Percentiles rank a stretch among this genome's conserved stretches.
These are phyloP conservation scores for Berberis thunbergii DNA, from an alignment of 164 flowering plant genomes.

Conservation along the genomic window DNA sequence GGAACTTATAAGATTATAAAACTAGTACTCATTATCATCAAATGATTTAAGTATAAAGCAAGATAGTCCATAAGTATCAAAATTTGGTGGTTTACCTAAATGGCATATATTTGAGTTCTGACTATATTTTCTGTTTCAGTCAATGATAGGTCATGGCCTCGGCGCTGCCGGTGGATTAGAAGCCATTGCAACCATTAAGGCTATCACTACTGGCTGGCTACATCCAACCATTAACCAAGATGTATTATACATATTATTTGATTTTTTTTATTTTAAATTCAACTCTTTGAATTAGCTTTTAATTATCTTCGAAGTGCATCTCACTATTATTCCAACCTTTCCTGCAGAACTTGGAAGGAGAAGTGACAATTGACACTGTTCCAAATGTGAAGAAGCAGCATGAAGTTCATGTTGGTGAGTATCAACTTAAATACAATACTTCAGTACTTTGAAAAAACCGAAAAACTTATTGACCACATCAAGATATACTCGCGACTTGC, in stretches of 20 bases:
- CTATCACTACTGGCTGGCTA: constrained; percentile 59
- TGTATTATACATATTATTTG: constrained; percentile 20
- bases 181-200: constrained; percentile 62
- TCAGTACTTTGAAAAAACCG: neutral
- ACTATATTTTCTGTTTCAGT: constrained; percentile 21
- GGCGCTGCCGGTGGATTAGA: constrained; percentile 73
- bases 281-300: neutral
- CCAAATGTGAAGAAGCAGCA: constrained; percentile 70
- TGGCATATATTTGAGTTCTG: neutral
- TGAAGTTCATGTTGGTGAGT: constrained; percentile 71
- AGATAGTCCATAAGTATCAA: no score
- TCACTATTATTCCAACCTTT: neutral
- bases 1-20: no score
- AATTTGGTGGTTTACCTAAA: neutral
- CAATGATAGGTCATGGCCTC: constrained; percentile 66
- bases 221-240: constrained; percentile 66
- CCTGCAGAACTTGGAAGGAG: constrained; percentile 49
- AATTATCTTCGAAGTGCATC: neutral
- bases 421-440: neutral
- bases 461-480: neutral
- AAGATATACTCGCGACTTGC: neutral
- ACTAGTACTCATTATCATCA: no score
- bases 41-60: no score
- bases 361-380: constrained; percentile 63
- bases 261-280: neutral